phyloP scores from a whole-genome alignment of 1,284 basidiomycete genomes.

The Naganishia albida region DNA sequence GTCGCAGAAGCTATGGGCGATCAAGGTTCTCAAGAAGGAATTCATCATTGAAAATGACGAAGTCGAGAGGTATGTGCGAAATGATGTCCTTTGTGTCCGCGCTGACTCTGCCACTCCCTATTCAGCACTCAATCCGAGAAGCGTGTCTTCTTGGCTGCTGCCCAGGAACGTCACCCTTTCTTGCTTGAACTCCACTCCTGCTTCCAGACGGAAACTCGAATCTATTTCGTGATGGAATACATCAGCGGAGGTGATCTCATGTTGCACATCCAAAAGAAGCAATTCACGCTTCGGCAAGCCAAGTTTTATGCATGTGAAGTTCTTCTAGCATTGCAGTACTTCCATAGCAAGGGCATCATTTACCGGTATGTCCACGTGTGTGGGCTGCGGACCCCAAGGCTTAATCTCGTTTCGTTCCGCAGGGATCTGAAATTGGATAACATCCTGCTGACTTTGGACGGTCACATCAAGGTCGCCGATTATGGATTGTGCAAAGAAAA shows the following conservation, averaged over 20 bases:
- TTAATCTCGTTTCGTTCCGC: conserved; percentile 8
- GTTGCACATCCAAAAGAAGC: conserved; percentile 78
- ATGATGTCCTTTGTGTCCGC: neutral
- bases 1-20: conserved; percentile 86
- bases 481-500: conserved; percentile 99
- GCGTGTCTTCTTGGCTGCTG: conserved; percentile 94
- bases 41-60: conserved; percentile 99
- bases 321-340: conserved; percentile 92
- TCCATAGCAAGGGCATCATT: conserved; percentile 97
- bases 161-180: conserved; percentile 96
- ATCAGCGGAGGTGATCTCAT: conserved; percentile 77
- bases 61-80: conserved; percentile 80
- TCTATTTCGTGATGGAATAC: conserved; percentile 81
- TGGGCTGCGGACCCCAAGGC: neutral
- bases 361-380: conserved; percentile 64
- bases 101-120: conserved; percentile 1
- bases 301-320: conserved; percentile 99
- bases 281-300: conserved; percentile 78
- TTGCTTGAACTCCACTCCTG: conserved; percentile 95
- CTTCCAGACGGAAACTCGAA: conserved; percentile 99
- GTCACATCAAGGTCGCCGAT: conserved; percentile 98
- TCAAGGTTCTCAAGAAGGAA: conserved; percentile 99
- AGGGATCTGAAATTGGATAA: conserved; percentile 98
- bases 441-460: conserved; percentile 93
- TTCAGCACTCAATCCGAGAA: conserved; percentile 96